Evolutionary conservation across 495 filamentous ascomycete genomes (phyloP).

Genomic region (Lindgomyces ingoldianus): DNA sequence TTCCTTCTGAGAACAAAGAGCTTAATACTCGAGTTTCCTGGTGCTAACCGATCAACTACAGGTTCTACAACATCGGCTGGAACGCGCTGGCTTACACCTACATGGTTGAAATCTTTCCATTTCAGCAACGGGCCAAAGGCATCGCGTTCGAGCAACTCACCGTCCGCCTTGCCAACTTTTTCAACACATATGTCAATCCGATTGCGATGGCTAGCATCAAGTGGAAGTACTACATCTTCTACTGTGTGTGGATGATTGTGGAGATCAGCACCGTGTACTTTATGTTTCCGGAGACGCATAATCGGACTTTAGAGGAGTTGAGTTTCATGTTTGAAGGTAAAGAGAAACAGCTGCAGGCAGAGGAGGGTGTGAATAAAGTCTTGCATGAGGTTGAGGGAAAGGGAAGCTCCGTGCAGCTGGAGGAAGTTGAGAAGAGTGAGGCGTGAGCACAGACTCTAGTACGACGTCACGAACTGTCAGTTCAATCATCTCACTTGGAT

Average conservation of each 20-base stretch:
- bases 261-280: slow-evolving; percentile 39
- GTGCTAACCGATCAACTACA: too few relatives aligned
- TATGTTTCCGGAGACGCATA: slow-evolving; percentile 42
- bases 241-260: slow-evolving; percentile 40
- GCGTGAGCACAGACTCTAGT: too few relatives aligned
- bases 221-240: slow-evolving; percentile 42
- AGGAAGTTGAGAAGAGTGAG: too few relatives aligned
- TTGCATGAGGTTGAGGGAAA: too few relatives aligned
- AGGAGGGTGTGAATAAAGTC: too few relatives aligned
- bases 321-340: too few relatives aligned
- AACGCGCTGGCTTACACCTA: slow-evolving; percentile 32
- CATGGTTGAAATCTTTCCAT: slow-evolving; percentile 32
- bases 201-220: slow-evolving; percentile 45
- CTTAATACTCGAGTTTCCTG: too few relatives aligned
- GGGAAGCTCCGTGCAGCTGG: too few relatives aligned
- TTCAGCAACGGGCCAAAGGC: slow-evolving; percentile 22
- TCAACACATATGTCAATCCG: slow-evolving; percentile 50
- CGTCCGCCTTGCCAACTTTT: slow-evolving; percentile 27
- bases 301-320: slow-evolving; percentile 40
- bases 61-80: slow-evolving; percentile 33
- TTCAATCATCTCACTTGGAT: too few relatives aligned
- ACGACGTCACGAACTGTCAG: too few relatives aligned
- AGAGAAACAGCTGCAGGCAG: too few relatives aligned
- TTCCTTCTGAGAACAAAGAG: too few relatives aligned
- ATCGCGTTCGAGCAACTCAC: slow-evolving; percentile 29